These are phyloP conservation scores for Nemophila menziesii DNA, from an alignment of 257 asterid species.

Conservation along the genomic window DNA sequence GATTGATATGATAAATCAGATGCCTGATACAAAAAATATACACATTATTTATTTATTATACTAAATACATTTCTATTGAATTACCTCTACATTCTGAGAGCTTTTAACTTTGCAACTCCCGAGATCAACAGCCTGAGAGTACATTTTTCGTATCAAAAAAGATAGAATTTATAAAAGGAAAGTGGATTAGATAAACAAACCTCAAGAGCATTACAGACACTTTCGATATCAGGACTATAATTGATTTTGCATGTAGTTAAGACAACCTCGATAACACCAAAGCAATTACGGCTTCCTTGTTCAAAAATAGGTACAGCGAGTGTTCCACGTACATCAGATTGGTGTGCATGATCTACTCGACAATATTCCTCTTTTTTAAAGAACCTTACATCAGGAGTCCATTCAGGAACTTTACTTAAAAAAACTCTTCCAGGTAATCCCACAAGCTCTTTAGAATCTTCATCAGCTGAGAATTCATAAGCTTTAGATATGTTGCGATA, in stretches of 20 bases:
- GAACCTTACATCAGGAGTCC: constrained; percentile 89
- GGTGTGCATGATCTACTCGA: constrained; percentile 61
- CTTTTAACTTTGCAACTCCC: constrained; percentile 41
- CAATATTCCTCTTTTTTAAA: constrained; percentile 73
- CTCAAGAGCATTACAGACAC: constrained; percentile 88
- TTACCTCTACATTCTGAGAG: constrained; percentile 38
- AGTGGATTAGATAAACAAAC: constrained; percentile 19
- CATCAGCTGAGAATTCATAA: constrained; percentile 66
- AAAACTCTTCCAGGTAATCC: constrained; percentile 93
- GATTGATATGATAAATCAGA: constrained; percentile 55
- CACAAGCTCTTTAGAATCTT: constrained; percentile 41
- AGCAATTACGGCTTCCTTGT: constrained; percentile 60
- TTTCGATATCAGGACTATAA: constrained; percentile 70
- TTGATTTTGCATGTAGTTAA: constrained; percentile 71
- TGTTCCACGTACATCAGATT: constrained; percentile 68
- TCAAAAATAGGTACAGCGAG: constrained; percentile 88
- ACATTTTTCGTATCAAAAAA: constrained; percentile 6
- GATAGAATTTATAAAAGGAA: not conserved
- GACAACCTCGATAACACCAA: constrained; percentile 87
- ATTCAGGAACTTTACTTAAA: constrained; percentile 61
- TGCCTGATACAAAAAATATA: constrained; percentile 28
- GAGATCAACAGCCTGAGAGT: constrained; percentile 68
- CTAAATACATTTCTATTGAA: not conserved
- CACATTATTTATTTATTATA: no score
- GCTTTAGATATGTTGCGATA: constrained; percentile 63